Evolutionary conservation across 768 basidiomycete genomes (phyloP).

Genomic region (Boletus bicolor): DNA sequence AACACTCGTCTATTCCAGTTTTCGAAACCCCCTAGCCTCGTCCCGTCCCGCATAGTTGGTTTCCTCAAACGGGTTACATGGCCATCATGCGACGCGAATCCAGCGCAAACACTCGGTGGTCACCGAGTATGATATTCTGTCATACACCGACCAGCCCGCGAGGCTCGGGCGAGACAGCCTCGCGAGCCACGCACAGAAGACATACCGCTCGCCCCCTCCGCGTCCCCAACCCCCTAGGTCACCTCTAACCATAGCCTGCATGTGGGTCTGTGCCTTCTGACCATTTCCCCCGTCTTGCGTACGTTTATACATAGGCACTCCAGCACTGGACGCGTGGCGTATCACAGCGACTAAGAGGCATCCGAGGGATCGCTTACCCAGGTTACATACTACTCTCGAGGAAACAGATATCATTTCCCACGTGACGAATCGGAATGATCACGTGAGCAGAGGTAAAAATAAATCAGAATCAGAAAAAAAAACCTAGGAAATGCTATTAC

Average conservation of each 20-base stretch:
- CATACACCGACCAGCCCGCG: background rate
- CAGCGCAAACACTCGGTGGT: background rate
- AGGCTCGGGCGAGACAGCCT: background rate
- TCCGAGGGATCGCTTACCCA: conserved; percentile 5
- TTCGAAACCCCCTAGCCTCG: background rate
- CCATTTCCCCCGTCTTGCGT: background rate
- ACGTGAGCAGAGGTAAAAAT: conserved; percentile 13
- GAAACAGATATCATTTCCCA: conserved; percentile 13
- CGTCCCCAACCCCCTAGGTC: conserved; percentile 6
- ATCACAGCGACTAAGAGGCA: conserved; percentile 1
- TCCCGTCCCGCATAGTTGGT: background rate
- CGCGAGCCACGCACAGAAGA: background rate
- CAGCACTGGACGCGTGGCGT: conserved; percentile 1
- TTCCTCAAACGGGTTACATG: background rate
- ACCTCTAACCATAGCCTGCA: background rate
- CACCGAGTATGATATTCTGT: conserved; percentile 1
- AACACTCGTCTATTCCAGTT: conserved; percentile 4
- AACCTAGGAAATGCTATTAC: background rate
- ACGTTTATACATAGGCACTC: background rate
- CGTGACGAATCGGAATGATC: conserved; percentile 22
- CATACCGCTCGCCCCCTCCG: conserved; percentile 1
- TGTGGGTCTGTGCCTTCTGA: background rate
- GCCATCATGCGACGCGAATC: conserved; percentile 12
- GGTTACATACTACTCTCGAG: background rate
- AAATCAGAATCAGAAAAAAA: background rate